Base-by-base conservation (phyloP, 176 grass and related monocot species). In the Eleusine coracana region DNA sequence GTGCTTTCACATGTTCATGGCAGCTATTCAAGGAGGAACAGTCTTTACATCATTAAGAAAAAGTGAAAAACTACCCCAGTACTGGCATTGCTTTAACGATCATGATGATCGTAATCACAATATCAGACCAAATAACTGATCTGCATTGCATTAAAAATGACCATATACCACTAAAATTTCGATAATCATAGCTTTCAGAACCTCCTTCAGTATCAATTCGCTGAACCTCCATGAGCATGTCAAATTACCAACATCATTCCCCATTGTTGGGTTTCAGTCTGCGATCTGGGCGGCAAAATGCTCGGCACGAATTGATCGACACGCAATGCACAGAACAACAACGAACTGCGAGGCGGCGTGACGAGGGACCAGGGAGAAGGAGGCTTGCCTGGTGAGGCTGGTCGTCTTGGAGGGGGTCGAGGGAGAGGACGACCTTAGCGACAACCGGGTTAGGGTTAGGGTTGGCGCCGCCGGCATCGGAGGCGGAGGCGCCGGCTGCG, bases 381-480 rank as follows among this genome's bases (percentile, higher is more conserved):
- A 20, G 8, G 34, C 72, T 87, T 83, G 79, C 94, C 89, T 97
- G 87, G 66, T 79, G 76, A 48, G 80, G 81, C 44, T 77, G 66
- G 12, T 91, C 89, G 58, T 97, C 87, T 6, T 54, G 70, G 79
- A 97, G 89, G 7, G 82, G 94, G 60, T 97, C 89, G 80, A 92
- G 80, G 68, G 89, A 97, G 67, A 97, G 76, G 65, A 97, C 86
- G 54, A 97, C 87, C 83, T 97, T 94, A 41, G 89, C 76, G 21
- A 97, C 89, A 21, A 90, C 80, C 1, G 91, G 91, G 77, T 91
- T 91, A 69, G 87, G 21, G 72, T 39, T 59, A 76, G 73, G 54
- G 20, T 44, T 87, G 17, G 12, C 11, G 8, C 54, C 79, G 21
- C 54, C 65, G 31, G 72, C 21, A 6, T 11, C 29, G 21, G 86